Evolutionary conservation across 768 basidiomycete genomes (phyloP).

Genomic region (Panaeolus papilionaceus): DNA sequence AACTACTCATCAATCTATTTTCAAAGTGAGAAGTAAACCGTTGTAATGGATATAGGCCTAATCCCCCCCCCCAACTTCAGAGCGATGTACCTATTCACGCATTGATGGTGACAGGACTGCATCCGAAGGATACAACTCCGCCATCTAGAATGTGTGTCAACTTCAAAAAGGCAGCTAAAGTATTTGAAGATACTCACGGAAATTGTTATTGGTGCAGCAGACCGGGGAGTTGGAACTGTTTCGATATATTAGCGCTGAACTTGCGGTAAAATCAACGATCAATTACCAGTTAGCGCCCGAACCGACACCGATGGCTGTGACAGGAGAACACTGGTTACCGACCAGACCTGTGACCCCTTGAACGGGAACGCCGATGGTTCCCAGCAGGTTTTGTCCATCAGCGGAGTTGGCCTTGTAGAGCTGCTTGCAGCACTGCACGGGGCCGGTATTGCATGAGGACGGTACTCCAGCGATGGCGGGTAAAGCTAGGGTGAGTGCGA

Average conservation of each 20-base stretch:
- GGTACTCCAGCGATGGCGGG: neutral
- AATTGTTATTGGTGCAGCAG: conserved; percentile 3
- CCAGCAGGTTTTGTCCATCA: neutral
- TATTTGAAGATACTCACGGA: neutral
- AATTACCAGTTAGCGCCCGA: neutral
- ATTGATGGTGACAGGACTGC: conserved; percentile 1
- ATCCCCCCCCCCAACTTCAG: no score
- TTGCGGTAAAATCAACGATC: neutral
- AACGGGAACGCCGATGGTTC: neutral
- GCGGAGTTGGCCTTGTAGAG: neutral
- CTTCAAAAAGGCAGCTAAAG: neutral
- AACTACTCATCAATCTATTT: no score
- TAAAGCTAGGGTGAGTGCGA: neutral
- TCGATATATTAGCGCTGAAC: neutral
- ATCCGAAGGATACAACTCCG: neutral
- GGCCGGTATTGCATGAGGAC: neutral
- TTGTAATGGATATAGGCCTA: no score
- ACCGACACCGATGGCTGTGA: neutral
- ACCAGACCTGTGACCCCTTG: conserved; percentile 2
- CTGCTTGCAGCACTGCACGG: neutral
- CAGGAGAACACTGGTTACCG: neutral
- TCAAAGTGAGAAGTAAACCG: no score
- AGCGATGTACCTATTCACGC: neutral
- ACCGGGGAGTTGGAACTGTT: neutral
- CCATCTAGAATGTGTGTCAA: neutral